Conservation (phyloP, 345 rosid species). For the Noccaea caerulescens region DNA sequence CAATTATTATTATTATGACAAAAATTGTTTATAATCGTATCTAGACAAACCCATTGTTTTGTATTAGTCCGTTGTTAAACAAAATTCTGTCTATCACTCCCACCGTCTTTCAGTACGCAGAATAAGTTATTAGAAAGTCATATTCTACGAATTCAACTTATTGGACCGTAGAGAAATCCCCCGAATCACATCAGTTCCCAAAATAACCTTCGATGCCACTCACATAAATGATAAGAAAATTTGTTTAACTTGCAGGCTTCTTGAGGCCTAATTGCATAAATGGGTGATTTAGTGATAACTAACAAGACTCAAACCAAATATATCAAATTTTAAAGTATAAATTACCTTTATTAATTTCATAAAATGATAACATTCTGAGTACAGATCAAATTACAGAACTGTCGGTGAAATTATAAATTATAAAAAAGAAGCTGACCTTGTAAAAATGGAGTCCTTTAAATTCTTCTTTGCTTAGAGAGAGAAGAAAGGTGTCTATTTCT, state of each 20-base stretch:
- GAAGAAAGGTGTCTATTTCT: not conserved
- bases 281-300: not conserved
- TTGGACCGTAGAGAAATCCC: constrained; percentile 12
- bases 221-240: not conserved
- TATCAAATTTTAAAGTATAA: not conserved
- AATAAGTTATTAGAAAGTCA: not conserved
- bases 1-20: not conserved
- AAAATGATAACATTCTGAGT: not conserved
- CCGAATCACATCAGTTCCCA: not conserved
- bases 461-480: constrained; percentile 26
- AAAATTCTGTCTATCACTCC: not conserved
- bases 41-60: not conserved
- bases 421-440: constrained; percentile 17
- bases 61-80: not conserved
- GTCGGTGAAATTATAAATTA: too few species aligned
- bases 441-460: constrained; percentile 31
- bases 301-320: constrained; percentile 9
- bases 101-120: not conserved
- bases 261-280: not conserved
- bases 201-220: not conserved
- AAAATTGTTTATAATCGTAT: not conserved
- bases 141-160: not conserved
- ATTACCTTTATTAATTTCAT: not conserved
- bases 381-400: not conserved
- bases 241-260: not conserved